These are phyloP conservation scores for Xylaria arbuscula DNA, from an alignment of 2,329 filamentous ascomycete species.

Conservation along the genomic window DNA sequence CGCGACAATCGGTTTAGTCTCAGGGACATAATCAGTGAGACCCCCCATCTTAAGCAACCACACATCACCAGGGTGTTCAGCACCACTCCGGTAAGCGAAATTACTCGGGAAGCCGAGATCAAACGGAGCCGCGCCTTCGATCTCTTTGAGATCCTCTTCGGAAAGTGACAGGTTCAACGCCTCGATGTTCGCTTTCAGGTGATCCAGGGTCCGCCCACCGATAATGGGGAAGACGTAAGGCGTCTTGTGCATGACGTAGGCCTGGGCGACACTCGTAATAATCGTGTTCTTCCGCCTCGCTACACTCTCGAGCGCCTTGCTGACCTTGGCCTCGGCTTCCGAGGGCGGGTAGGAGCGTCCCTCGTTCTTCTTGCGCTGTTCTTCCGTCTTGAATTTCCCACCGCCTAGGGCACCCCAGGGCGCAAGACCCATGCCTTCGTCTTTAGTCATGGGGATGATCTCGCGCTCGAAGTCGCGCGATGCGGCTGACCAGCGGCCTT, in stretches of 20 bases:
- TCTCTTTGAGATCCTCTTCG: conserved; percentile 63
- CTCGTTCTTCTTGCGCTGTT: conserved; percentile 60
- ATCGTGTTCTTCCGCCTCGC: conserved; percentile 64
- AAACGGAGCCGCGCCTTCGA: conserved; percentile 65
- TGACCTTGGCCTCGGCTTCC: conserved; percentile 65
- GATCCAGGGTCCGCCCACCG: conserved; percentile 63
- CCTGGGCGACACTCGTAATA: conserved; percentile 68
- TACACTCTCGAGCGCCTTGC: conserved; percentile 69
- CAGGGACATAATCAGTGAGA: conserved; percentile 62
- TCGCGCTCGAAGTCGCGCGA: conserved; percentile 76
- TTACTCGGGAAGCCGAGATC: conserved; percentile 67
- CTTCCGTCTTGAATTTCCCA: conserved; percentile 60
- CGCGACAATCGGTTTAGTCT: conserved; percentile 56
- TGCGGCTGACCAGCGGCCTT: conserved; percentile 71
- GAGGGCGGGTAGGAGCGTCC: conserved; percentile 54
- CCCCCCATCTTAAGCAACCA: conserved; percentile 61
- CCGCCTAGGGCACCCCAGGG: conserved; percentile 70
- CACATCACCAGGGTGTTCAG: conserved; percentile 55
- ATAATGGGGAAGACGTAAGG: conserved; percentile 65
- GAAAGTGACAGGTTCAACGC: conserved; percentile 62
- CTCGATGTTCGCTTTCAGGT: conserved; percentile 66
- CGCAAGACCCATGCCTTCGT: conserved; percentile 70
- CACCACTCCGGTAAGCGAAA: conserved; percentile 61
- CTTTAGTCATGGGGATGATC: conserved; percentile 73
- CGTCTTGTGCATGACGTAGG: conserved; percentile 63